These are phyloP conservation scores for Lenzites betulinus DNA, from an alignment of 768 basidiomycete genomes.

Conservation along the genomic window DNA sequence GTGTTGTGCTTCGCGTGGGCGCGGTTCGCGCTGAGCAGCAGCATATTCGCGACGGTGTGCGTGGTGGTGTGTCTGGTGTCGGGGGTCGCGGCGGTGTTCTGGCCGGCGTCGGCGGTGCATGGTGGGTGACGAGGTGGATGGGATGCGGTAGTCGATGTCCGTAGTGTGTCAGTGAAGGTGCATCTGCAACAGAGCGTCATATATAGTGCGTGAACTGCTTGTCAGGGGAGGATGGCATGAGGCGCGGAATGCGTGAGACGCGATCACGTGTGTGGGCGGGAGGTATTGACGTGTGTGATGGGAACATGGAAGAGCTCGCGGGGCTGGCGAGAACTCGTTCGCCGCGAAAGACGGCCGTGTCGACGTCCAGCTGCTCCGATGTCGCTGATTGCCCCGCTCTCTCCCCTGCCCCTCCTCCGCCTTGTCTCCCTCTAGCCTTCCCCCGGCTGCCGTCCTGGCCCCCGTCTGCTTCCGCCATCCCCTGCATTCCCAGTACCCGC, in stretches of 20 bases:
- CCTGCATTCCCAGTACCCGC: not conserved
- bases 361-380: not conserved
- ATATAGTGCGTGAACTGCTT: too few species aligned
- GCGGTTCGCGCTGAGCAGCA: constrained; percentile 44
- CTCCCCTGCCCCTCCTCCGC: not conserved
- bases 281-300: constrained; percentile 8
- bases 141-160: too few species aligned
- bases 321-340: too few species aligned
- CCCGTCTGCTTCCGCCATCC: not conserved
- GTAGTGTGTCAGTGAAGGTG: too few species aligned
- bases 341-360: too few species aligned
- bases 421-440: not conserved
- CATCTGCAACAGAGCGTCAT: too few species aligned
- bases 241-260: not conserved
- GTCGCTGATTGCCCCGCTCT: not conserved
- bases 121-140: too few species aligned
- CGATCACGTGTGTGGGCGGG: constrained; percentile 14
- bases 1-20: constrained; percentile 56
- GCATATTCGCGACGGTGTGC: constrained; percentile 44
- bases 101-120: constrained; percentile 10
- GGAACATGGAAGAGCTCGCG: too few species aligned
- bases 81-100: constrained; percentile 19
- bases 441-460: not conserved
- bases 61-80: constrained; percentile 39
- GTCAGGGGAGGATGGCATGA: too few species aligned